A percentile compares a stretch with the other conserved stretches of the same genome.
Conservation (phyloP, 805 yeast species). For the Ogataea pignaliae region DNA sequence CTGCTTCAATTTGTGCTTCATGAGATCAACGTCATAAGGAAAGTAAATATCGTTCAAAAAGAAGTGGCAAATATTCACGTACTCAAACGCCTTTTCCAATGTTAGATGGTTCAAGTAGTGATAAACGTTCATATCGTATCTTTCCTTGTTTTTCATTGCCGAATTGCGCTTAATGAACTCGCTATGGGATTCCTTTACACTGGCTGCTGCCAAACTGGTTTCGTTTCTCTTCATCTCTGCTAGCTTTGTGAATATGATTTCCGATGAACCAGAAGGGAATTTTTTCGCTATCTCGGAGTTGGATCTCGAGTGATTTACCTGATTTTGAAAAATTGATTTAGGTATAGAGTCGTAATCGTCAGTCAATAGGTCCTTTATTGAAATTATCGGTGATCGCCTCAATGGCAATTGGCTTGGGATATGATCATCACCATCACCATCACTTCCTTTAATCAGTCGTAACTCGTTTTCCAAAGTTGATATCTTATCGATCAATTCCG, state of each 20-base stretch:
- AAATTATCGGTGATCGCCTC: too few species aligned
- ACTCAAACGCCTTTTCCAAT: conserved; percentile 11
- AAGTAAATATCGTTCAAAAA: conserved; percentile 21
- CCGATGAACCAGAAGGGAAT: conserved; percentile 1
- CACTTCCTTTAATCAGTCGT: background rate
- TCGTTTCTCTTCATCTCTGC: conserved; percentile 6
- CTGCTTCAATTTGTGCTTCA: conserved; percentile 13
- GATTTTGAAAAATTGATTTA: too few species aligned
- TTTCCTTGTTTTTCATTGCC: background rate
- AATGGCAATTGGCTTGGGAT: too few species aligned
- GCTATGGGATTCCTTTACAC: background rate
- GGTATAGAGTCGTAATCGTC: too few species aligned
- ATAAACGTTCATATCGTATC: conserved; percentile 4
- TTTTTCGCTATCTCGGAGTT: background rate
- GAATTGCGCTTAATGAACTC: background rate
- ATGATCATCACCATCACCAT: too few species aligned
- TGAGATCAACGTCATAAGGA: conserved; percentile 19
- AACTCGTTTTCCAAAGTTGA: conserved; percentile 10
- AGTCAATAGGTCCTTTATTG: too few species aligned
- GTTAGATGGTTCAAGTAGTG: conserved; percentile 9
- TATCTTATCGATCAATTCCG: conserved; percentile 17
- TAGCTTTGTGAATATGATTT: conserved; percentile 11
- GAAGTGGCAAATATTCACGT: conserved; percentile 18
- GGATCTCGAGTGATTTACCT: too few species aligned
- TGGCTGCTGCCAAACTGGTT: background rate